Evolutionary conservation across 768 basidiomycete species (phyloP), one percentile per base, ranked within the genome.

Genomic region (Myochromella boudieri): DNA sequence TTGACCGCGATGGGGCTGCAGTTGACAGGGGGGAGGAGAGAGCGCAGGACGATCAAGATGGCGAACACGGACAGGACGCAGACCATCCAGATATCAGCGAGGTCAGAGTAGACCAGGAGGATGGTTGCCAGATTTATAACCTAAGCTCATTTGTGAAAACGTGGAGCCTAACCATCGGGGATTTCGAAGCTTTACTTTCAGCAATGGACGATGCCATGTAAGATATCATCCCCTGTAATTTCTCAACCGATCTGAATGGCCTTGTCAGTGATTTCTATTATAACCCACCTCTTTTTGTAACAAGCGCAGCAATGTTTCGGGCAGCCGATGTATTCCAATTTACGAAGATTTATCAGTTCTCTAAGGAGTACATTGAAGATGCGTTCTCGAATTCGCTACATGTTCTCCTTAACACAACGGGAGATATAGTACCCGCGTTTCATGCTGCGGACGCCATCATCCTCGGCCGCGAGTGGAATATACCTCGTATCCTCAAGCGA

Each of bases 241-340:
- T 26, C 17, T 24, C 17, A 10, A 18, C n/a, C 36, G 4, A 27
- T 36, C 8, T 28, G 2, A 41, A 29, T 48, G 14, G n/a, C 18
- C 2, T 34, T 42, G 36, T 21, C 4, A 54, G 54, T 32, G 66
- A 65, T 33, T 56, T 42, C 39, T 56, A 61, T 27, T 37, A 53
- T 29, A 38, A 42, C 3, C 51, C 55, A 1, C 64, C 64, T 0
- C 15, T 18, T 10, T 65, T 72, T 50, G 53, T 45, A 27, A 46
- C 56, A 2, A 45, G 70, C 11, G 58, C 60, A 7, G 48, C 67
- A 3, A 47, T 73, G n/a, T 58, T 69, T 9, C 64, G 69, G 20
- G 68, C 66, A 1, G 57, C 72, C 1, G 55, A 59, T 12, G 52
- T 56, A 1, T 65, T 71, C 37, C 27, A 51, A 7, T 71, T 69